Conservation (phyloP, 2,329 filamentous ascomycete genomes). For the Sarocladium oryzae region DNA sequence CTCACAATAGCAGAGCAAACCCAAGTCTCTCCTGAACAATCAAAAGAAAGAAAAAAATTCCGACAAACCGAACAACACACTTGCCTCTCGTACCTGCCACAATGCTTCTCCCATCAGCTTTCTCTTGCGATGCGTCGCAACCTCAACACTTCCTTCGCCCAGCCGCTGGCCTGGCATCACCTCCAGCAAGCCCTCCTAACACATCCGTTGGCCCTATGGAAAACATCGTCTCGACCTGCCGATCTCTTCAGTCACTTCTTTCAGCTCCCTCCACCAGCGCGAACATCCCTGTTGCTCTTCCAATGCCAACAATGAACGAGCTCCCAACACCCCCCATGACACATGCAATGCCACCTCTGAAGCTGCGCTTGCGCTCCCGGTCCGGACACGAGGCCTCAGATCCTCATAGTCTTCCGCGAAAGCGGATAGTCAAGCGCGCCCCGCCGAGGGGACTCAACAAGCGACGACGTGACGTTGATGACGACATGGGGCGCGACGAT, state of each 20-base stretch:
- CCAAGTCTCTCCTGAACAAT: neutral
- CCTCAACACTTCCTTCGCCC: conserved; percentile 34
- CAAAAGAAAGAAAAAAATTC: neutral
- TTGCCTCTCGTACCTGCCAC: conserved; percentile 14
- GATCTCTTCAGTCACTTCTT: conserved; percentile 54
- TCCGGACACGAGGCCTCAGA: conserved; percentile 20
- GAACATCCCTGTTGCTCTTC: conserved; percentile 28
- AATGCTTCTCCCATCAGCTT: conserved; percentile 55
- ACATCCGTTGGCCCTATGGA: conserved; percentile 39
- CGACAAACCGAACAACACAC: neutral
- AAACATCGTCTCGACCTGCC: conserved; percentile 54
- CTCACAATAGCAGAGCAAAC: conserved; percentile 1
- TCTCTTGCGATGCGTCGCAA: conserved; percentile 51
- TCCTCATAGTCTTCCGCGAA: conserved; percentile 26
- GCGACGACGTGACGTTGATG: conserved; percentile 41
- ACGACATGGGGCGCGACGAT: conserved; percentile 38
- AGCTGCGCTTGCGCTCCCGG: conserved; percentile 49
- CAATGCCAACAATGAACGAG: conserved; percentile 23
- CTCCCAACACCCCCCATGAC: conserved; percentile 51
- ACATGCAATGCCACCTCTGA: conserved; percentile 44
- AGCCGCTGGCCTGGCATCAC: conserved; percentile 41
- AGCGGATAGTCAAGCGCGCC: conserved; percentile 47
- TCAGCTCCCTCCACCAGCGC: conserved; percentile 26
- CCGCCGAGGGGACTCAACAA: conserved; percentile 45
- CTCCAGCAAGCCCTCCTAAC: conserved; percentile 49